Base-by-base conservation (phyloP, 228 moss, liverwort and hornwort genomes). In the Sphagnum magellanicum region DNA sequence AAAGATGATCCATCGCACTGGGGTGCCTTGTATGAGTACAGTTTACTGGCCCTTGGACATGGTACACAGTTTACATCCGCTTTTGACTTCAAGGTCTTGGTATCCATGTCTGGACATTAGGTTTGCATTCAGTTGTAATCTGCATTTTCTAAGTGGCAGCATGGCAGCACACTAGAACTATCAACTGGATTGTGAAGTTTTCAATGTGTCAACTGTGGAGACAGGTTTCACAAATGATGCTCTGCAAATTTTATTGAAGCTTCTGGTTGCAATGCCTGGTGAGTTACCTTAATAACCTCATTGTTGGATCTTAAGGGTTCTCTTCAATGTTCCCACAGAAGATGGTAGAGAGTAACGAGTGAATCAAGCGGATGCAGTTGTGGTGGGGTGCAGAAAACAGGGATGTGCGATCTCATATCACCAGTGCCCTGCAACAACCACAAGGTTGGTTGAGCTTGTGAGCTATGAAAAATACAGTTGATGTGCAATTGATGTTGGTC, bases 21-120 rank as follows among this genome's bases (percentile, higher is more conserved):
- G 65, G 81, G 75, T 53, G 81, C 81, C 16, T 32, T 77, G 16
- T 59, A 74, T 50, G 71, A 81, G 50, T 74, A 71, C 15, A 71
- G 77, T 14, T 50, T 68, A 12, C 67, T 81, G 49, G 50, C 68
- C 16, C 63, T 77, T 65, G 53, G 68, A 55, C 68, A 48, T 12
- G 81, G 76, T 66, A 74, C 50, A 48, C 58, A 13, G 53, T 46
- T 1, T 16, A 5, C 32, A 10, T 10, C 63, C 32, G 1, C 4
- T 9, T 9, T 64, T 64, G 15, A 9, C 63, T 55, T 12, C 55
- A 55, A 12, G 12, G 9, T 55, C 9, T 55, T 3, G 55, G 55
- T 55, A 8, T 55, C 55, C 55, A 55, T 8, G 55, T 55, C 32
- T 32, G 32, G 32, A 32, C 32, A 32, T 32, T 32, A 32, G 32